Evolutionary conservation across 1,284 basidiomycete genomes (phyloP), one percentile per base, ranked within the genome.

Genomic region (Naganishia albida): DNA sequence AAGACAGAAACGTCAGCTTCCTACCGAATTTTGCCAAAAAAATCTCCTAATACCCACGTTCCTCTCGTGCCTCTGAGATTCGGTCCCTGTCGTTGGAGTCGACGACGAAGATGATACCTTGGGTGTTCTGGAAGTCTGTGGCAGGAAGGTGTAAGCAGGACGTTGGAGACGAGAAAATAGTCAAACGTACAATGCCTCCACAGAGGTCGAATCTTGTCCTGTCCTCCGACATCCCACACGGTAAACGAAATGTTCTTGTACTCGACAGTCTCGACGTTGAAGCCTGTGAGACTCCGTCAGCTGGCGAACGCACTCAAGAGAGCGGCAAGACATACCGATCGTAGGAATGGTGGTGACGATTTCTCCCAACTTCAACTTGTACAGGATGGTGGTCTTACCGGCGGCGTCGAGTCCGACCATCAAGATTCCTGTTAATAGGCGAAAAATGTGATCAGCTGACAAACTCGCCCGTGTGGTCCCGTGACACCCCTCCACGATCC

Each of bases 81-180:
- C 96, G 95, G 82, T 99, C 96, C 82, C 96, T 85, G 84, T 99
- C 96, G 82, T 99, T 99, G 65, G 96, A 99, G 82, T 99, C 96
- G 71, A 99, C 94, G 65, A 99, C 96, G 80, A 99, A 99, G 79
- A 99, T 99, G 83, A 99, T 98, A 73, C 95, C 96, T 83, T 99
- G 96, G 54, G 96, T 99, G 85, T 99, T 99, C 83, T 99, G 96
- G 92, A 97, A 99, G 85, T 99, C 95, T 96, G 72, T 34, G 28
- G 7, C 25, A 20, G 40, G 53, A 44, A 54, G 73, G 64, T 69
- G 18, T 10, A 59, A 20, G 23, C 18, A 43, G 26, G 25, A 59
- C 8, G 8, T 7, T 6, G 25, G 13, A 62, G 13, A 8, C 46
- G 6, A n/a, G 3, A 2, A 39, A 20, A 49, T 12, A 43, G 20